These are phyloP conservation scores for Solanum hybrid DNA, from an alignment of 305 asterid genomes.

Conservation along the genomic window DNA sequence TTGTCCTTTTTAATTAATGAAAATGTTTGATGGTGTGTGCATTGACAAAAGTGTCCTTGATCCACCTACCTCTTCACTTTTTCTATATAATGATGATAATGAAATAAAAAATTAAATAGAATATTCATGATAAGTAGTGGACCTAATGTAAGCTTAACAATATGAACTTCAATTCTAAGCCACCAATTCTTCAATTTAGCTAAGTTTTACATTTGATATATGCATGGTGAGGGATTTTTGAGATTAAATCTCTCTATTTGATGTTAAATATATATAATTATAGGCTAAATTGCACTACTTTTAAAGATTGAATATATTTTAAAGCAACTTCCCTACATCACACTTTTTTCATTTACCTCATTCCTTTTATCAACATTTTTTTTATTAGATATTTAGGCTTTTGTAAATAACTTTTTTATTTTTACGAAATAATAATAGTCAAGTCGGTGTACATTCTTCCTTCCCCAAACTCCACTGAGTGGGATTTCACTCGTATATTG, in stretches of 20 bases:
- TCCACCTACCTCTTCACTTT: not conserved
- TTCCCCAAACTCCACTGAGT: not conserved
- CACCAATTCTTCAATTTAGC: not conserved
- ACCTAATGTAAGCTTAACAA: not conserved
- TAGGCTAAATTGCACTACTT: not conserved
- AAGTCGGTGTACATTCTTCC: too few relatives aligned
- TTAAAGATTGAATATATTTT: not conserved
- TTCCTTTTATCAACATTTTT: not conserved
- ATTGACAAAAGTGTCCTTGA: not conserved
- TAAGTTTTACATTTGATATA: not conserved
- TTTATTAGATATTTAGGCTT: not conserved
- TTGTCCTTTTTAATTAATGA: not conserved
- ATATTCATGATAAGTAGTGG: not conserved
- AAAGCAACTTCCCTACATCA: not conserved
- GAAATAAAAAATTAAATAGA: not conserved
- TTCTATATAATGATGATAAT: not conserved
- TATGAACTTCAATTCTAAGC: not conserved
- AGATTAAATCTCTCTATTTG: not conserved
- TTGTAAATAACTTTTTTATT: fast-evolving
- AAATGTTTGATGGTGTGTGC: not conserved
- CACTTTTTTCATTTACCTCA: not conserved
- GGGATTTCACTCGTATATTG: too few relatives aligned
- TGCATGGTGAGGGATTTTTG: not conserved
- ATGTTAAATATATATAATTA: not conserved
- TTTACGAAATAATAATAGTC: not conserved